A percentile compares a stretch with the other conserved stretches of the same genome.
These are phyloP conservation scores for Verticillium tricorpus DNA, from an alignment of 2,329 filamentous ascomycete species.

Conservation along the genomic window DNA sequence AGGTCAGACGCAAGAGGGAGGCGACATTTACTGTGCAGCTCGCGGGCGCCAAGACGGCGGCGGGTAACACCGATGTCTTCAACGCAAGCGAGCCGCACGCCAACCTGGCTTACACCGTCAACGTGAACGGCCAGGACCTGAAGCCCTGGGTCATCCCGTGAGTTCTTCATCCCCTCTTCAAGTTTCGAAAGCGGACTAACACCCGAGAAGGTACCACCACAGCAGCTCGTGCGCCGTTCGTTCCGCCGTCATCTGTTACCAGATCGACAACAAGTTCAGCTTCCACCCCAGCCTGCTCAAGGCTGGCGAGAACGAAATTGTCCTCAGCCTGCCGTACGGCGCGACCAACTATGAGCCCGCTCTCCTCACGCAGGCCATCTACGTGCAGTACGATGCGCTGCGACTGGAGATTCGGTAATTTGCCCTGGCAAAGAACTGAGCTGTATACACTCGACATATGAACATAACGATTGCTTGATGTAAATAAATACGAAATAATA, in stretches of 20 bases:
- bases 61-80: slow-evolving; percentile 54
- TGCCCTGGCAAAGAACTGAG: background rate
- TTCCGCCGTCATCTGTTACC: slow-evolving; percentile 55
- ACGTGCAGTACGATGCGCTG: slow-evolving; percentile 60
- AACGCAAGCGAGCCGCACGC: slow-evolving; percentile 45
- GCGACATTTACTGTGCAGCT: slow-evolving; percentile 61
- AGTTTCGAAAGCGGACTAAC: background rate
- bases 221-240: slow-evolving; percentile 54
- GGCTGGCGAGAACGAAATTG: slow-evolving; percentile 44
- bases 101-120: slow-evolving; percentile 41
- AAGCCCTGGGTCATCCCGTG: slow-evolving; percentile 50
- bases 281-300: slow-evolving; percentile 43
- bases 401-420: slow-evolving; percentile 45
- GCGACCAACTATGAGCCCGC: slow-evolving; percentile 53
- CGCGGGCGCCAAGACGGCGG: slow-evolving; percentile 57
- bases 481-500: background rate
- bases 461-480: background rate
- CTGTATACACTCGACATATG: background rate
- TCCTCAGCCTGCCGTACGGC: slow-evolving; percentile 51
- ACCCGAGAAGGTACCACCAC: slow-evolving; percentile 39
- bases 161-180: slow-evolving; percentile 13
- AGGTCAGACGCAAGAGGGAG: slow-evolving; percentile 34
- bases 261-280: slow-evolving; percentile 50
- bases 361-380: slow-evolving; percentile 44
- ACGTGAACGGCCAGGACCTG: slow-evolving; percentile 29